Base-by-base conservation (phyloP, 176 grass and related monocot species). In the Oryza punctata region DNA sequence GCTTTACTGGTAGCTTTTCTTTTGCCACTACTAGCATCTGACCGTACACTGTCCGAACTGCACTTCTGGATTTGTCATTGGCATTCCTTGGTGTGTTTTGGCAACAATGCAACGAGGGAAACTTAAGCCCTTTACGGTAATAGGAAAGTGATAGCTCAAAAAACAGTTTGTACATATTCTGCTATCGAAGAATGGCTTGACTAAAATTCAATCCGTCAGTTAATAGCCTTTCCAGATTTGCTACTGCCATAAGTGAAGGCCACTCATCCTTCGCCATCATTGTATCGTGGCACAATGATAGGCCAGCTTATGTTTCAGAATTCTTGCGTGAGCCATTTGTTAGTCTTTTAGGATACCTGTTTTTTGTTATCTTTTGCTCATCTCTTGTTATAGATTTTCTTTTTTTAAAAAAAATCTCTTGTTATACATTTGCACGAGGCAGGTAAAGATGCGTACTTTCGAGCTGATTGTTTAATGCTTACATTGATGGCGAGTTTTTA, bases 21-120 rank as follows among this genome's bases (percentile, higher is more conserved):
- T 8, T 15, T 47, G 38, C 67, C 40, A 26, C 41, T 73, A 65
- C 27, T 40, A 59, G 24, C 77, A 87, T 87, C 63, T 75, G 61
- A 29, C 35, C 44, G 11, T 10, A 60, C 45, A 60, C 45, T 3
- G 60, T 10, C 61, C 77, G 29, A 23, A 8, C 2, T 9, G 71
- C 3, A 21, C 11, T 27, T 41, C 0, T 63, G 35, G 57, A 10
- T 26, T 30, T 63, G 10, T 49, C 11, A 11, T 8, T 3, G 10
- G 24, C 73, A 85, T 70, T 77, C 30, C 30, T 49, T 32, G 16
- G 44, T n/a, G 65, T 44, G 35, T 32, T 61, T 25, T 27, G 65
- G 25, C 25, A 61, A 14, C 0, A 18, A 7, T 30, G 29, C 9
- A 16, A 15, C 30, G 32, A 29, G 35, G 46, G 18, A 11, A 69